Evolutionary conservation across 768 basidiomycete species (phyloP).

Genomic region (Mycena chlorophos): DNA sequence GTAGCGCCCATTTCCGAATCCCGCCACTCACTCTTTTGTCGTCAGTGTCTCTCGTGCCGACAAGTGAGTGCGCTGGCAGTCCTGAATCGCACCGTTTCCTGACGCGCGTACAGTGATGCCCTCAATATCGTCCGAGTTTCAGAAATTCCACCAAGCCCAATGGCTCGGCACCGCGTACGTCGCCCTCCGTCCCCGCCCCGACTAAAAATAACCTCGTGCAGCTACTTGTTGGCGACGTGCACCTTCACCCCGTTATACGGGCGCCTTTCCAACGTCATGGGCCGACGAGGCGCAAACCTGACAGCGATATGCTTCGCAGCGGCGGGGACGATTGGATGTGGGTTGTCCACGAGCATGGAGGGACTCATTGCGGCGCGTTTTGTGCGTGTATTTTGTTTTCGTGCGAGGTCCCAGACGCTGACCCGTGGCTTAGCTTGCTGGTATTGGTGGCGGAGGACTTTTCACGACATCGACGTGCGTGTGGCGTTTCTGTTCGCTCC

Average conservation of each 20-base stretch:
- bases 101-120: slow-evolving; percentile 56
- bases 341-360: slow-evolving; percentile 67
- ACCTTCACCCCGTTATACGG: slow-evolving; percentile 85
- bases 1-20: background rate
- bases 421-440: slow-evolving; percentile 50
- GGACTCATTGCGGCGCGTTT: slow-evolving; percentile 73
- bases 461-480: slow-evolving; percentile 69
- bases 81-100: background rate
- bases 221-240: slow-evolving; percentile 76
- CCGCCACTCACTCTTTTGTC: background rate
- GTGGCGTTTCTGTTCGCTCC: background rate
- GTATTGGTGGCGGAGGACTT: slow-evolving; percentile 77
- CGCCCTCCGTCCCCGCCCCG: background rate
- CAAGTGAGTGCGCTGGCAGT: slow-evolving; percentile 13
- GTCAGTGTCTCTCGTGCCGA: slow-evolving; percentile 18
- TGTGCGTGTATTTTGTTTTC: slow-evolving; percentile 45
- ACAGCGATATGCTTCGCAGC: slow-evolving; percentile 60
- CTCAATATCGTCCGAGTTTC: slow-evolving; percentile 77
- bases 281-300: slow-evolving; percentile 67
- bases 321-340: slow-evolving; percentile 69
- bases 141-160: slow-evolving; percentile 74
- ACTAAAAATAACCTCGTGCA: slow-evolving; percentile 26
- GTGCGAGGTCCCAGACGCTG: background rate
- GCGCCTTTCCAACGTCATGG: slow-evolving; percentile 72
- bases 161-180: slow-evolving; percentile 81